Conservation (phyloP, 2,329 filamentous ascomycete genomes). For the Fusarium sp. region DNA sequence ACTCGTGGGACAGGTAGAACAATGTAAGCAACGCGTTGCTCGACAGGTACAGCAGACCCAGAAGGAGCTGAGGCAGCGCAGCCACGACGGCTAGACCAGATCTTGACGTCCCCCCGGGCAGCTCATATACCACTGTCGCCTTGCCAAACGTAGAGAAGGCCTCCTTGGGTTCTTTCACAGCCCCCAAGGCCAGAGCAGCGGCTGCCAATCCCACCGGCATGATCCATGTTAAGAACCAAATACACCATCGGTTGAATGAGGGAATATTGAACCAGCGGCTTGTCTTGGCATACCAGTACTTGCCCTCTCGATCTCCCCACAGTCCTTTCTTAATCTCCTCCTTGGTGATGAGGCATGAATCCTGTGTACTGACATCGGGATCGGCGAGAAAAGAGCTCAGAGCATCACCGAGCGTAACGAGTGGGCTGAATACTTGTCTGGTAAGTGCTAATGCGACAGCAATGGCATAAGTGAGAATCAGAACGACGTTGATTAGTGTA, state of each 20-base stretch:
- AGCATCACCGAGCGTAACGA: constrained; percentile 64
- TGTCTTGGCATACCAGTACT: constrained; percentile 56
- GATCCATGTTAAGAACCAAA: constrained; percentile 57
- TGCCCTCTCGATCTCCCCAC: constrained; percentile 59
- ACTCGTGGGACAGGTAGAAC: constrained; percentile 64
- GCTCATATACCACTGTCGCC: constrained; percentile 52
- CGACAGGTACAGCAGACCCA: constrained; percentile 61
- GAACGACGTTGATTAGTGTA: constrained; percentile 57
- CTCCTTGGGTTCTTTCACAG: constrained; percentile 48
- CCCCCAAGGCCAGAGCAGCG: constrained; percentile 54
- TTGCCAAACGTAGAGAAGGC: constrained; percentile 56
- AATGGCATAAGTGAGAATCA: constrained; percentile 56
- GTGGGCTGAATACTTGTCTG: constrained; percentile 54
- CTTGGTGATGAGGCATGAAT: constrained; percentile 62
- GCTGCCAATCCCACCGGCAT: constrained; percentile 54
- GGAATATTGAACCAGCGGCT: constrained; percentile 62
- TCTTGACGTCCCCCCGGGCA: constrained; percentile 43
- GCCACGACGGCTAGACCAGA: constrained; percentile 55
- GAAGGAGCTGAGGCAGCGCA: constrained; percentile 62
- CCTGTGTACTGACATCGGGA: constrained; percentile 59
- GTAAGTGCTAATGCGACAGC: constrained; percentile 56
- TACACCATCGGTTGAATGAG: constrained; percentile 57
- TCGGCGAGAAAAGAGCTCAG: constrained; percentile 63
- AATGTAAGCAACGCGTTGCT: constrained; percentile 61
- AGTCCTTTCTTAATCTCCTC: constrained; percentile 57